Evolutionary conservation across 257 asterid species (phyloP), one percentile per base, ranked within the genome.

Genomic region (Nicotiana knightiana): DNA sequence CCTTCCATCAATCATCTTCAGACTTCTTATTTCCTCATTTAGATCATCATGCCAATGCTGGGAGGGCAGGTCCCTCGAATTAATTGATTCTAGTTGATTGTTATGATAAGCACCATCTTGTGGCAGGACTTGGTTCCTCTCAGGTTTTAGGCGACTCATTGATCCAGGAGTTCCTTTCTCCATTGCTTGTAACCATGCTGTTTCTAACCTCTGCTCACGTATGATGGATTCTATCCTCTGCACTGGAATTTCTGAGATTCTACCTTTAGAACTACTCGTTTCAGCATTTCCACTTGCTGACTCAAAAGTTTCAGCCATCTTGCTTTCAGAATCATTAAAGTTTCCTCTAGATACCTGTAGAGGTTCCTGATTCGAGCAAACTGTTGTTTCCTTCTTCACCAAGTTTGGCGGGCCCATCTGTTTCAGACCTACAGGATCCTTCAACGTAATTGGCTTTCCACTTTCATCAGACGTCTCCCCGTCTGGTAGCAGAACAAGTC

Each of bases 181-280:
- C 94, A 86, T 87, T 9, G 97, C 97, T 83, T 93, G 98, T 84
- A 94, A 85, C 98, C 98, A 90, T 1, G 99, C 97, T 62, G 98
- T 90, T 90, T 96, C 99, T 66, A 93, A 59, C 81, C 93, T 89
- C 87, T 93, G 99, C 83, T 94, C 97, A 13, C 84, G 94, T 83
- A 93, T 93, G 43, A 94, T 93, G 81, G 98, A 93, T 78, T 93
- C 97, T 32, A 92, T 90, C 84, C 98, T 93, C 88, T 89, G 93
- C 55, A 83, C 89, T 0, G 96, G 98, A 79, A 85, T 81, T 53
- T 87, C 88, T 4, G 91, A 66, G 81, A 83, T 89, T 76, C 88
- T 81, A 80, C 88, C 93, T 81, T 87, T 90, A 51, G 87, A 84
- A 63, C 87, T 80, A 80, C 82, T 80, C 37, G 58, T 59, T 67